Percentiles rank a stretch among this genome's conserved stretches.
phyloP scores from a whole-genome alignment of 345 rosid species.

The Lepidium aucheri region DNA sequence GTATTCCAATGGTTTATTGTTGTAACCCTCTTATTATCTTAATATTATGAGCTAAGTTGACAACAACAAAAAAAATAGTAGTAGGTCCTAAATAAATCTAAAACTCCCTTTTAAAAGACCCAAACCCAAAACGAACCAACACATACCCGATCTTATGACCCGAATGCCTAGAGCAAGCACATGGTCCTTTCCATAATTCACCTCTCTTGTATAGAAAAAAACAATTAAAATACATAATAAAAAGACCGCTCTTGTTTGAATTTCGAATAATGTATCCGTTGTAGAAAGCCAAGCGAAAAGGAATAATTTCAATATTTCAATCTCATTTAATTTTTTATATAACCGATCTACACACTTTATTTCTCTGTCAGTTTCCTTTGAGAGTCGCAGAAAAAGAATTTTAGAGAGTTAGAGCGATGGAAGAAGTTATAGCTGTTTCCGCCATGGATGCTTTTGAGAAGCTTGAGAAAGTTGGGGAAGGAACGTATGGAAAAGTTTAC shows the following conservation, averaged over 20 bases:
- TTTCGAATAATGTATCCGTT: slow-evolving; percentile 20
- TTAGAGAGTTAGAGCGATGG: slow-evolving; percentile 31
- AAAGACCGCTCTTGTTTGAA: slow-evolving; percentile 20
- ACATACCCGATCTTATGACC: too few species aligned
- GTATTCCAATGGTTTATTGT: too few species aligned
- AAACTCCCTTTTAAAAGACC: too few species aligned
- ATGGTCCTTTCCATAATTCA: too few species aligned
- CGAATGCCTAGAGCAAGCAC: too few species aligned
- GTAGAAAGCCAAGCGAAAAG: slow-evolving; percentile 2
- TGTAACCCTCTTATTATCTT: too few species aligned
- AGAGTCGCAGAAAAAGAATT: not conserved
- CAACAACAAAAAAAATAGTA: too few species aligned
- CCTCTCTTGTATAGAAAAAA: too few species aligned
- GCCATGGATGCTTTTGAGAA: slow-evolving; percentile 92
- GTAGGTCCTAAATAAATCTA: too few species aligned
- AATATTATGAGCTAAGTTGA: too few species aligned
- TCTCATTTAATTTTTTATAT: not conserved
- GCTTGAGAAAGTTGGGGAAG: slow-evolving; percentile 98
- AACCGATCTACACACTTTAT: not conserved
- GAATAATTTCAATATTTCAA: not conserved
- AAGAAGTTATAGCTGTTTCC: slow-evolving; percentile 38
- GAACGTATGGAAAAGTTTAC: slow-evolving; percentile 95
- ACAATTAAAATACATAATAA: not conserved
- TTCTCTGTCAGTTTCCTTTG: not conserved
- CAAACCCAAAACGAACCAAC: too few species aligned